Evolutionary conservation across 331 rosid genomes (phyloP), one percentile per base, ranked within the genome.

Genomic region (Phaseolus coccineus): DNA sequence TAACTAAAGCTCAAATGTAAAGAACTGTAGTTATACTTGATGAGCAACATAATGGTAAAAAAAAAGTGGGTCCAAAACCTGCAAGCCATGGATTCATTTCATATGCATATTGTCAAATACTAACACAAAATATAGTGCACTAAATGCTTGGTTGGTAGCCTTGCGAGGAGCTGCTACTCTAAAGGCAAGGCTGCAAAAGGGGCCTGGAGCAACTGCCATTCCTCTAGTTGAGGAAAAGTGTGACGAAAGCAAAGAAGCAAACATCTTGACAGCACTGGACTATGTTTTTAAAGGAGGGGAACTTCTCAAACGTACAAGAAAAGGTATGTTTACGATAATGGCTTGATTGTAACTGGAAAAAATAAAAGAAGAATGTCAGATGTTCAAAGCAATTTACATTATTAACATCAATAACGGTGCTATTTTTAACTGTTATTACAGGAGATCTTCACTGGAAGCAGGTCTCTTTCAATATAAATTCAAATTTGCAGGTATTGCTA

Each of bases 401-500:
- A 62, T 9, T 80, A 68, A 73, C 47, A 28, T 66, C 50, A 24
- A 71, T 40, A 77, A 71, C 74, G 57, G 14, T 85, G 48, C 50
- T 48, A 48, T 73, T 40, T 58, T 58, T 79, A 81, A 81, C 55
- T 71, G 78, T 70, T 63, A 69, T 79, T 82, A 77, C 97, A 95
- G 99, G 97, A 62, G 93, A 68, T 85, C 93, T 95, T 64, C 96
- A 95, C 86, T 93, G 97, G 99, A 95, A 95, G 95, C 92, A 82
- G 77, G 97, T 95, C 80, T 93, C 97, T 77, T 91, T 92, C 91
- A 83, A 85, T 79, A 85, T 91, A 59, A 88, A 93, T 79, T 86
- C 97, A 76, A 89, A 89, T 10, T 87, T 90, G 87, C 96, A 95
- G 99, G 99, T 95, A 87, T 66, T 61, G 50, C 56, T 67, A 30